Evolutionary conservation across 371 early-diverging fungal genomes (phyloP), one percentile per base, ranked within the genome.

Genomic region (Lichtheimia ornata): DNA sequence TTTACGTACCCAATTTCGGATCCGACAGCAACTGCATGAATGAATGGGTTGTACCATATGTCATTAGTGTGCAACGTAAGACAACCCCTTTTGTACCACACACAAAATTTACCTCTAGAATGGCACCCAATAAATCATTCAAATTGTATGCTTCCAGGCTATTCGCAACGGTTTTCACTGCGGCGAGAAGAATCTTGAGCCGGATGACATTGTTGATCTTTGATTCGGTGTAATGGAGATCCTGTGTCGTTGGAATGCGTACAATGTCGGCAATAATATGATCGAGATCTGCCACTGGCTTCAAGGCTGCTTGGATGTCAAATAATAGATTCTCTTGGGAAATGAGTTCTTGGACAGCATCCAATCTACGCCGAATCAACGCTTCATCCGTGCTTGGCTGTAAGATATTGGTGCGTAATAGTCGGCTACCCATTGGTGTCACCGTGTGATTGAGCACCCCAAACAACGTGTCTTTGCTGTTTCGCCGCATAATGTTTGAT

Each of bases 361-460:
- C 82, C 20, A 84, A 62, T 17, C 88, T 71, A 2, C 64, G 64
- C 17, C 67, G 55, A 15, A 84, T 76, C 0, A 77, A 65, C 0
- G 65, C 59, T 5, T 67, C 7, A 52, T 74, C 72, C 65, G 58
- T 63, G 20, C 79, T 65, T 1, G 94, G 94, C 55, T 92, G 92
- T 9, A 94, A 61, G 17, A 93, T 83, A 59, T 85, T 91, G 40
- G 79, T 83, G 4, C 91, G 83, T 44, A 94, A 77, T 4, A 92
- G 63, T 2, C 92, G 87, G 3, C 84, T 78, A 1, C 92, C 92
- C 91, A 91, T 91, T 0, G 85, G 76, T 1, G 92, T 92, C 2
- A 57, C 18, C 0, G 91, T 91, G 15, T 82, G 72, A 62, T 88
- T 82, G 13, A 91, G 56, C 1, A 85, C 71, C 5, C 71, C 72